phyloP scores from a whole-genome alignment of 1,284 basidiomycete genomes.

The Pyrrhoderma lamaoense region DNA sequence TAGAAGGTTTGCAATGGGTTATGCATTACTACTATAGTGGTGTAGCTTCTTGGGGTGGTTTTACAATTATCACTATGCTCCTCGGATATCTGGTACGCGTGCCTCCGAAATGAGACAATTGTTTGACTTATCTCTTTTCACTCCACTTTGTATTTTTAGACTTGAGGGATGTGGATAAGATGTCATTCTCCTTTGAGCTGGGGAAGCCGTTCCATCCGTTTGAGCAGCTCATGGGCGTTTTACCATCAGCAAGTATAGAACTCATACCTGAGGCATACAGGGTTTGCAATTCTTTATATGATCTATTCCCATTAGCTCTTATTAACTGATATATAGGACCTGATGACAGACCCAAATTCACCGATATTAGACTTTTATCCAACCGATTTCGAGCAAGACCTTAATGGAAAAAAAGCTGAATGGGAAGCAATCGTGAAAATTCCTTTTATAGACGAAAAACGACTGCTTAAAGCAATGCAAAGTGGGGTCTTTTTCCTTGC shows the following conservation, averaged over 20 bases:
- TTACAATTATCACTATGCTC: conserved; percentile 97
- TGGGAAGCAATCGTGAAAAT: conserved; percentile 99
- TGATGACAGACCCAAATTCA: conserved; percentile 85
- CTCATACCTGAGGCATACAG: conserved; percentile 83
- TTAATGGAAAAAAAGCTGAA: conserved; percentile 97
- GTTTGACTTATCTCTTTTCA: conserved; percentile 4
- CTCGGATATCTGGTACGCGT: conserved; percentile 78
- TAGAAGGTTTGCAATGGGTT: conserved; percentile 97
- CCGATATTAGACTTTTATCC: conserved; percentile 97
- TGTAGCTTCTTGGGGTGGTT: conserved; percentile 98
- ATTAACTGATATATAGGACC: conserved; percentile 44
- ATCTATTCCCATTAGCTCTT: conserved; percentile 8
- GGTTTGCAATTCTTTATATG: conserved; percentile 35
- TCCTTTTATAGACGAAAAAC: conserved; percentile 88
- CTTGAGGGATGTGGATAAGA: conserved; percentile 66
- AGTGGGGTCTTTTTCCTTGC: conserved; percentile 34
- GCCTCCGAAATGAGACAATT: conserved; percentile 3
- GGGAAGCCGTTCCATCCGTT: conserved; percentile 91
- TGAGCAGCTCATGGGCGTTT: conserved; percentile 97
- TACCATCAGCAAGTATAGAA: conserved; percentile 84
- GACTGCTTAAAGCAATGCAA: conserved; percentile 78
- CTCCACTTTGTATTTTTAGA: conserved; percentile 50
- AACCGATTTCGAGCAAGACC: conserved; percentile 80
- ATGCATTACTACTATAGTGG: conserved; percentile 98
- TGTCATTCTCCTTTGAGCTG: conserved; percentile 81